Percentiles rank a stretch among this genome's conserved stretches.
Conservation (phyloP, 164 flowering plant species). For the Sedum album region DNA sequence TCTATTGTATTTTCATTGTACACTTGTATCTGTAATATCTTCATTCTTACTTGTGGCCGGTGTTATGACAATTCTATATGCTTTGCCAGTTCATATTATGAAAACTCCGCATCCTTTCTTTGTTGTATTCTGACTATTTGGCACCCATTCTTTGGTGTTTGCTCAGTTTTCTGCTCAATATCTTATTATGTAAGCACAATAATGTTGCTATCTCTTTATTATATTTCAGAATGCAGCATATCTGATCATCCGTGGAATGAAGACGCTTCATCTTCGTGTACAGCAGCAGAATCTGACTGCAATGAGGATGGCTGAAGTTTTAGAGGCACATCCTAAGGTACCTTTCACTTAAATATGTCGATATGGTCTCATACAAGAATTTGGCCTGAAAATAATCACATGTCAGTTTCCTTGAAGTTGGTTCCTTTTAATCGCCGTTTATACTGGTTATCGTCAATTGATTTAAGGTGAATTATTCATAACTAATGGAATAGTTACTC, state of each 20-base stretch:
- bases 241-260: conserved; percentile 93
- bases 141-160: background rate
- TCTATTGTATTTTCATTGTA: background rate
- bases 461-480: background rate
- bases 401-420: background rate
- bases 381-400: background rate
- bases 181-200: background rate
- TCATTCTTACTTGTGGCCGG: background rate
- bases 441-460: too few species aligned
- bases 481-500: too few species aligned
- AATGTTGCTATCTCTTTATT: conserved; percentile 2
- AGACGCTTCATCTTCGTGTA: conserved; percentile 98
- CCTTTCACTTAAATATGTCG: background rate
- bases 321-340: conserved; percentile 99
- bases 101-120: background rate
- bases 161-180: too few species aligned
- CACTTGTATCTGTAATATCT: too few species aligned
- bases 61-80: background rate
- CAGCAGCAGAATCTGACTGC: conserved; percentile 87
- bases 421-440: background rate
- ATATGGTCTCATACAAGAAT: background rate
- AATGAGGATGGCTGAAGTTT: conserved; percentile 86
- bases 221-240: conserved; percentile 80
- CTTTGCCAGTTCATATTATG: background rate
- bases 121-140: background rate